Percentiles rank a stretch among this genome's conserved stretches.
These are phyloP conservation scores for Cyathus striatus DNA, from an alignment of 768 basidiomycete genomes.

Conservation along the genomic window DNA sequence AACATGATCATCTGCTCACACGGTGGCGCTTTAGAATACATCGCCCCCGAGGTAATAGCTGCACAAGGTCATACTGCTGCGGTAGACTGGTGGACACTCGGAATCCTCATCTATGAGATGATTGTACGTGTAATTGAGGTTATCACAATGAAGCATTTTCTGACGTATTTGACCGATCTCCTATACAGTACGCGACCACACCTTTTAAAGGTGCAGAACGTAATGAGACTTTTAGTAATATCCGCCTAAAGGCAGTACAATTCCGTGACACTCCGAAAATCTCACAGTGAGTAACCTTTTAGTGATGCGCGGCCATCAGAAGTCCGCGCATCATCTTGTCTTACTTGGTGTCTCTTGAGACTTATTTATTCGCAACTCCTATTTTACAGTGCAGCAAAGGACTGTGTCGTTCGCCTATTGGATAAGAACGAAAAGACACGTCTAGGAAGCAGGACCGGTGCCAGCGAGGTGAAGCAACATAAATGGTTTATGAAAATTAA, in stretches of 20 bases:
- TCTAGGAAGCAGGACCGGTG: constrained; percentile 88
- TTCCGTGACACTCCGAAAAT: constrained; percentile 86
- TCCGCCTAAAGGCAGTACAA: constrained; percentile 77
- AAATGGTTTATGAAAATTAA: constrained; percentile 97
- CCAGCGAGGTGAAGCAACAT: constrained; percentile 98
- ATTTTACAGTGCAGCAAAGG: constrained; percentile 71
- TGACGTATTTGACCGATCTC: constrained; percentile 23
- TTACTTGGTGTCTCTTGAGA: constrained; percentile 15
- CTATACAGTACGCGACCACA: constrained; percentile 86
- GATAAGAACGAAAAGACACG: constrained; percentile 90
- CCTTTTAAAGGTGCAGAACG: constrained; percentile 97
- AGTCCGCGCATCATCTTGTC: constrained; percentile 15
- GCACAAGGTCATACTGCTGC: constrained; percentile 96
- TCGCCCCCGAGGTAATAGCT: constrained; percentile 97
- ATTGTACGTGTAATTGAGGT: constrained; percentile 64
- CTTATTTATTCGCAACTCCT: constrained; percentile 13
- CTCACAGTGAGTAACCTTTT: constrained; percentile 48
- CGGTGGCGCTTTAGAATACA: constrained; percentile 68
- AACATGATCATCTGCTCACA: not conserved
- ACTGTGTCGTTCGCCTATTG: constrained; percentile 78
- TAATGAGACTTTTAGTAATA: constrained; percentile 94
- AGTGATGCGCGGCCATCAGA: constrained; percentile 22
- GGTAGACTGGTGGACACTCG: constrained; percentile 99
- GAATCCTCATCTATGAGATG: constrained; percentile 99
- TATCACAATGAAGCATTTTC: constrained; percentile 20